Evolutionary conservation across 1,284 basidiomycete genomes (phyloP).

Genomic region (Marasmius oreades): DNA sequence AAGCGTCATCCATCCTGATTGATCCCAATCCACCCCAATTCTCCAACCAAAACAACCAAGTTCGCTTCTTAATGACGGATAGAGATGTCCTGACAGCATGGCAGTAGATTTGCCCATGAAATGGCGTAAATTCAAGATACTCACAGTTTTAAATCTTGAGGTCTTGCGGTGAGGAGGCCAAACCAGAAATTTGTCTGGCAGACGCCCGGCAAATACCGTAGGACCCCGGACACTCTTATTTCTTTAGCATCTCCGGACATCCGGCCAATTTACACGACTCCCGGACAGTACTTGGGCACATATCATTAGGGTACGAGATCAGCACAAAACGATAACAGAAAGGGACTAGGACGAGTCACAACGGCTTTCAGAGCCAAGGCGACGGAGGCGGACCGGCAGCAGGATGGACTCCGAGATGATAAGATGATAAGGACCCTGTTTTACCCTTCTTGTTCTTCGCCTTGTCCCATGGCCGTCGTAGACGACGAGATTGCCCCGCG

Average conservation of each 20-base stretch:
- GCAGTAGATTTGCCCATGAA: neutral
- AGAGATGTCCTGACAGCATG: neutral
- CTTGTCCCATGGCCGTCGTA: neutral
- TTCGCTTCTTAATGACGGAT: neutral
- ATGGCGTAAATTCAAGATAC: constrained; percentile 21
- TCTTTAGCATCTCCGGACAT: neutral
- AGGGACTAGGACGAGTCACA: too few species aligned
- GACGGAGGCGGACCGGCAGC: neutral
- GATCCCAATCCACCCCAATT: constrained; percentile 23
- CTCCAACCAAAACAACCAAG: neutral
- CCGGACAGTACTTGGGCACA: too few species aligned
- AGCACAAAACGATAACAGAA: too few species aligned
- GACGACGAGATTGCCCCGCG: neutral
- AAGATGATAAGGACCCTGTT: neutral
- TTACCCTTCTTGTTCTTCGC: neutral
- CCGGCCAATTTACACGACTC: too few species aligned
- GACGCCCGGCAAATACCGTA: neutral
- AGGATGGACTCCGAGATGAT: neutral
- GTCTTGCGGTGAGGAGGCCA: constrained; percentile 11
- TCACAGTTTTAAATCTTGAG: constrained; percentile 36
- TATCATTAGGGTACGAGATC: too few species aligned
- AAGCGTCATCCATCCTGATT: constrained; percentile 24
- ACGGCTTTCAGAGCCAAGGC: neutral
- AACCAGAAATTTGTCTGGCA: neutral
- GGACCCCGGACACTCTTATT: neutral